Evolutionary conservation across 2,329 filamentous ascomycete species (phyloP).

Genomic region (Hypoxylon sp.): DNA sequence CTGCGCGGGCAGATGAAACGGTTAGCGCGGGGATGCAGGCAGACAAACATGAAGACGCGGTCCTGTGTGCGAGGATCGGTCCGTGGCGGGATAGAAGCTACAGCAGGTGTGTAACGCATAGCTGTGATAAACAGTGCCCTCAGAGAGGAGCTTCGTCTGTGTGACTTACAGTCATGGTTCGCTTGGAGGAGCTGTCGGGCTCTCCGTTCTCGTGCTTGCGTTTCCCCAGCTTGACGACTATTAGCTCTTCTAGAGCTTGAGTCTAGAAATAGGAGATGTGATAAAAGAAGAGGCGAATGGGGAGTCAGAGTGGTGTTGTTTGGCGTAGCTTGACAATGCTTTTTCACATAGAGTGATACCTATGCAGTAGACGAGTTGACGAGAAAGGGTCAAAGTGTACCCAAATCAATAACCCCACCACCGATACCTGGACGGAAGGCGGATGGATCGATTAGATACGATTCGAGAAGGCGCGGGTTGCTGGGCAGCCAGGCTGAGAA

Average conservation of each 20-base stretch:
- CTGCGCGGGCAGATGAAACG: conserved; percentile 44
- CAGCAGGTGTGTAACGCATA: not conserved
- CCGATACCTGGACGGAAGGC: conserved; percentile 26
- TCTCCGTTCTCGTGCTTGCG: conserved; percentile 71
- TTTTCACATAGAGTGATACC: no score
- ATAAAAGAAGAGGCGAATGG: not conserved
- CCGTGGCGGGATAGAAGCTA: not conserved
- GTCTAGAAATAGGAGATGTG: conserved; percentile 5
- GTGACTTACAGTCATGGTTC: conserved; percentile 67
- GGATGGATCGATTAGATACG: conserved; percentile 17
- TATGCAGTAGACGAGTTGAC: conserved; percentile 24
- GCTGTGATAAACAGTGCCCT: not conserved
- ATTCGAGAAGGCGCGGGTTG: conserved; percentile 30
- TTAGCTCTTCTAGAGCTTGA: conserved; percentile 32
- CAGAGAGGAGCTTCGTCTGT: not conserved
- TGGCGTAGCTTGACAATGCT: not conserved
- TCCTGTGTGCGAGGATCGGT: not conserved
- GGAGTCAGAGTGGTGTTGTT: not conserved
- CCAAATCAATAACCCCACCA: conserved; percentile 34
- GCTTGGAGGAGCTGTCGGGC: conserved; percentile 63
- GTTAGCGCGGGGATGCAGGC: conserved; percentile 23
- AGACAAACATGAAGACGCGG: not conserved
- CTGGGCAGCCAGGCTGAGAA: conserved; percentile 11
- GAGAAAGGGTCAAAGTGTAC: conserved; percentile 11
- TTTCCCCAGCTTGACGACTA: conserved; percentile 67